phyloP scores from a whole-genome alignment of 345 rosid species.

The Camelina laxa region DNA sequence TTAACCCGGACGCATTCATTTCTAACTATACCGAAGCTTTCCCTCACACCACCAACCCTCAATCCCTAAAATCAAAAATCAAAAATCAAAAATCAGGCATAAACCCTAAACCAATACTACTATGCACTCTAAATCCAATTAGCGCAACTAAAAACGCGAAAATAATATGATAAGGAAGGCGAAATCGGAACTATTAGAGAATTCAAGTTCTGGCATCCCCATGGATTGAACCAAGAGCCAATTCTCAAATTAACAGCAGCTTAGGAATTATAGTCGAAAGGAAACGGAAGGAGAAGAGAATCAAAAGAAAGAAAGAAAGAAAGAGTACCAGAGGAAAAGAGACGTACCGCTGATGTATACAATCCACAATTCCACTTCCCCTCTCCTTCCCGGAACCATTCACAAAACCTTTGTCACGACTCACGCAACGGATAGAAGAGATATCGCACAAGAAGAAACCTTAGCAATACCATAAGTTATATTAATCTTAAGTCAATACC shows the following conservation, averaged over 20 bases:
- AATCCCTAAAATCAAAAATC: constrained; percentile 18
- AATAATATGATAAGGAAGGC: too few relatives aligned
- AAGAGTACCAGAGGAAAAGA: constrained; percentile 36
- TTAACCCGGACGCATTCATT: constrained; percentile 72
- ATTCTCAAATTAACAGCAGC: not conserved
- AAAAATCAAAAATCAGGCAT: not conserved
- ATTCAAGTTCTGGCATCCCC: constrained; percentile 16
- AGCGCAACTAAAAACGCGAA: not conserved
- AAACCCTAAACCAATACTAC: constrained; percentile 20
- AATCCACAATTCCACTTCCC: constrained; percentile 5
- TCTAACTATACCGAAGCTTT: constrained; percentile 28
- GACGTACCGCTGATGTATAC: constrained; percentile 30
- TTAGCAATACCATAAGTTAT: fast-evolving
- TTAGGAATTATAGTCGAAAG: not conserved
- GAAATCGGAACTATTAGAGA: not conserved
- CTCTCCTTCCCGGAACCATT: constrained; percentile 24
- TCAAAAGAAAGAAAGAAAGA: not conserved
- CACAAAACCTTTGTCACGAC: constrained; percentile 8
- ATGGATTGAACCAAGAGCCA: constrained; percentile 29
- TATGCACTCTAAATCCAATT: not conserved
- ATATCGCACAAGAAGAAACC: not conserved
- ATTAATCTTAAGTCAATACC: fast-evolving
- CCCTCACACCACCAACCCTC: constrained; percentile 26
- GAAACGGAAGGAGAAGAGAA: not conserved
- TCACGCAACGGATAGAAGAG: constrained; percentile 39